phyloP scores from a whole-genome alignment of 2,329 filamentous ascomycete genomes.

The Ophiostoma pallidulum region DNA sequence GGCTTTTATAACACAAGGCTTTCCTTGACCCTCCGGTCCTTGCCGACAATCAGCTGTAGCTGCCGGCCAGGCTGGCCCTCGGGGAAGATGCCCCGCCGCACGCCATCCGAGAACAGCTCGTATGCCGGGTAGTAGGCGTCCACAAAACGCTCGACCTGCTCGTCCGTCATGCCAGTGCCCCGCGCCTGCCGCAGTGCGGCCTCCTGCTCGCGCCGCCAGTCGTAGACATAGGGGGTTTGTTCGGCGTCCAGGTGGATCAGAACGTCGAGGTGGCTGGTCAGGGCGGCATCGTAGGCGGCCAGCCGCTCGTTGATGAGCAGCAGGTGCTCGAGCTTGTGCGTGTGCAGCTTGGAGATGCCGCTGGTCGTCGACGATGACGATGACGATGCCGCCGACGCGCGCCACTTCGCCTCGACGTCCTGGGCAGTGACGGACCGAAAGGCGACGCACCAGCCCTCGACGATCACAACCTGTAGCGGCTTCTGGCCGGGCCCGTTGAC shows the following conservation, averaged over 20 bases:
- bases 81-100: constrained; percentile 54
- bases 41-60: constrained; percentile 51
- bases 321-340: constrained; percentile 40
- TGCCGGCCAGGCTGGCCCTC: constrained; percentile 40
- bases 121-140: constrained; percentile 62
- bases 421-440: constrained; percentile 54
- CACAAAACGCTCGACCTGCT: constrained; percentile 67
- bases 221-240: constrained; percentile 66
- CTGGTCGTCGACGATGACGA: neutral
- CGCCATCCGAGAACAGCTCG: constrained; percentile 54
- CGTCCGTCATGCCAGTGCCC: constrained; percentile 72
- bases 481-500: constrained; percentile 43
- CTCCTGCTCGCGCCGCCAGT: constrained; percentile 78
- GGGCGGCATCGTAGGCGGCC: constrained; percentile 32
- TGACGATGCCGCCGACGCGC: constrained; percentile 24
- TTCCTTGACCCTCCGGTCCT: constrained; percentile 50
- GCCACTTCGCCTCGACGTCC: constrained; percentile 40
- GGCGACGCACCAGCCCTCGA: constrained; percentile 88
- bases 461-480: constrained; percentile 57
- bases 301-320: constrained; percentile 41
- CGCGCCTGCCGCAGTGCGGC: constrained; percentile 53
- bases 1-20: too few species aligned
- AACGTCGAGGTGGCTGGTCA: constrained; percentile 42
- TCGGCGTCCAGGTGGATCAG: constrained; percentile 59
- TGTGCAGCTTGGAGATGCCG: constrained; percentile 29